Conservation (phyloP, 257 asterid species). For the Scutellaria baicalensis region DNA sequence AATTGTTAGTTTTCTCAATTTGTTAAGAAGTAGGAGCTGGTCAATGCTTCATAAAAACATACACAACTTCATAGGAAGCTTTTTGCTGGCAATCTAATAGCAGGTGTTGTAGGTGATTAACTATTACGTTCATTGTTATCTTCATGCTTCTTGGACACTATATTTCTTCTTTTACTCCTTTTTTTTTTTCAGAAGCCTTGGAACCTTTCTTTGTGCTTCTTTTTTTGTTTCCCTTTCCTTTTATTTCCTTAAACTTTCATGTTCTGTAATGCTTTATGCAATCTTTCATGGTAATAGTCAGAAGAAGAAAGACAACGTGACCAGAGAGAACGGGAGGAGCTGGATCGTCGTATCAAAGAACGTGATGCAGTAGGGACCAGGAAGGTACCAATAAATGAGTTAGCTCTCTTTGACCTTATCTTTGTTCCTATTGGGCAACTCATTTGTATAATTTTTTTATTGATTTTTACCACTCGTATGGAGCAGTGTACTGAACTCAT, state of each 20-base stretch:
- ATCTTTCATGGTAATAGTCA: constrained; percentile 42
- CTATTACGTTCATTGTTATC: not conserved
- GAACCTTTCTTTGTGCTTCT: not conserved
- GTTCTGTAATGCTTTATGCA: not conserved
- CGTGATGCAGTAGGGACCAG: constrained; percentile 88
- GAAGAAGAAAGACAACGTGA: constrained; percentile 88
- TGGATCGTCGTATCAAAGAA: constrained; percentile 71
- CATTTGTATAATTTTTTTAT: not conserved
- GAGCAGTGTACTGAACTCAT: not conserved
- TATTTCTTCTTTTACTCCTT: not conserved
- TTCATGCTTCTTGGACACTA: not conserved
- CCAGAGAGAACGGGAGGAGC: constrained; percentile 83
- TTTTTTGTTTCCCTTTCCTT: not conserved
- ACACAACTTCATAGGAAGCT: not conserved
- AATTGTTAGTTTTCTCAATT: not conserved
- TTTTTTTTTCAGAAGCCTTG: not conserved
- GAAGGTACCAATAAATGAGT: constrained; percentile 44
- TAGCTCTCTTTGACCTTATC: not conserved
- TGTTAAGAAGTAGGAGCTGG: constrained; percentile 4
- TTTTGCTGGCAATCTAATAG: not conserved
- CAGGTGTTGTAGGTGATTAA: not conserved
- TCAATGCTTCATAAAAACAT: not conserved
- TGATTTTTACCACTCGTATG: not conserved
- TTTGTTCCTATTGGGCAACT: not conserved
- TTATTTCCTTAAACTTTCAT: not conserved